Percentiles rank a stretch among this genome's conserved stretches.
phyloP scores from a whole-genome alignment of 305 asterid genomes.

The Solanum hybrid region DNA sequence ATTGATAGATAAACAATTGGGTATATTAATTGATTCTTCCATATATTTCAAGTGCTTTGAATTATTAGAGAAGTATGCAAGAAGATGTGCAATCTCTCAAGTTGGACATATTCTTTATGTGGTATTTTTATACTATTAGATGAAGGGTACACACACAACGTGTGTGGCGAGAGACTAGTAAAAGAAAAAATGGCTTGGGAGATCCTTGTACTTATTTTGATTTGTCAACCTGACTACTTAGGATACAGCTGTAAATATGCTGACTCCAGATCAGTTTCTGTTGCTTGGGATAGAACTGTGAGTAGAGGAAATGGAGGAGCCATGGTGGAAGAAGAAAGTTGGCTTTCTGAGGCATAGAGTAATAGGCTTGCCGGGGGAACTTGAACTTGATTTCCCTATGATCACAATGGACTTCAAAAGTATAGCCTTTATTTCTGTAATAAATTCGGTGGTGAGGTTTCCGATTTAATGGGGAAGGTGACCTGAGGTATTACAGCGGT shows the following conservation, averaged over 20 bases:
- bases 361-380: neutral
- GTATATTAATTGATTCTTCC: neutral
- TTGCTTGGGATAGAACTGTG: neutral
- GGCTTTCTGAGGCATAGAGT: neutral
- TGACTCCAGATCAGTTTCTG: neutral
- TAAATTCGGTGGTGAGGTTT: neutral
- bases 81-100: neutral
- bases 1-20: neutral
- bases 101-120: neutral
- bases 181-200: neutral
- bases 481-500: neutral
- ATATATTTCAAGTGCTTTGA: neutral
- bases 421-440: neutral
- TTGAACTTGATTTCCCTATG: neutral
- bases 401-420: neutral
- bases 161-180: neutral
- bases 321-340: neutral
- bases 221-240: neutral
- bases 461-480: neutral
- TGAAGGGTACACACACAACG: neutral
- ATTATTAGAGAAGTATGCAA: neutral
- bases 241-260: neutral
- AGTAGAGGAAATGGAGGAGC: neutral
- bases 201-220: neutral
- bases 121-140: neutral